A percentile compares a stretch with the other conserved stretches of the same genome.
Evolutionary conservation across 345 rosid species (phyloP).

Genomic region (Pugionium cornutum): DNA sequence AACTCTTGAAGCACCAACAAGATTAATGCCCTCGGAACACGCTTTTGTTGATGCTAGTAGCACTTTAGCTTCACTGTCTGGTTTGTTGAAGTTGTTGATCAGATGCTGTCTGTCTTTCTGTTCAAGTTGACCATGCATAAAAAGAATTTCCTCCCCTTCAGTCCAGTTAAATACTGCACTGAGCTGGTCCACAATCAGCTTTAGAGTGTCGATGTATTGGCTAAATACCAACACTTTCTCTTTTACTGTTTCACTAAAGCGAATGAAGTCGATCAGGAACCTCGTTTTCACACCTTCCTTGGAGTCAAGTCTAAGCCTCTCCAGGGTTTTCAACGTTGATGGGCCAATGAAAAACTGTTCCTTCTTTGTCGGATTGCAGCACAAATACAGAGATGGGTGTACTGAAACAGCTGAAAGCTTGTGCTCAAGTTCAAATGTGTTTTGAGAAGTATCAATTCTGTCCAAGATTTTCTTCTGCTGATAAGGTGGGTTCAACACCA

Average conservation of each 20-base stretch:
- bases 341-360: conserved; percentile 23
- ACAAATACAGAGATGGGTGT: conserved; percentile 58
- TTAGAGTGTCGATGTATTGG: conserved; percentile 55
- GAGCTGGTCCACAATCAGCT: conserved; percentile 51
- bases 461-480: conserved; percentile 51
- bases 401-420: conserved; percentile 49
- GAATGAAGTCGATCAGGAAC: conserved; percentile 57
- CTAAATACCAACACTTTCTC: conserved; percentile 80
- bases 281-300: conserved; percentile 60
- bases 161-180: conserved; percentile 47
- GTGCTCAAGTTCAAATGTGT: conserved; percentile 35
- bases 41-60: conserved; percentile 75
- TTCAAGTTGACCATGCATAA: conserved; percentile 51
- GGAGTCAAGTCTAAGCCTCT: conserved; percentile 36
- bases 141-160: conserved; percentile 48
- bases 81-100: conserved; percentile 60
- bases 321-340: conserved; percentile 21
- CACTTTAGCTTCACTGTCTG: conserved; percentile 54
- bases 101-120: conserved; percentile 47
- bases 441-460: conserved; percentile 36
- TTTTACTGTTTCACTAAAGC: conserved; percentile 41
- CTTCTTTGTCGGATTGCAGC: conserved; percentile 10
- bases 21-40: conserved; percentile 74
- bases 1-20: conserved; percentile 86
- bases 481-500: conserved; percentile 50